Percentiles rank a stretch among this genome's conserved stretches.
Conservation (phyloP, 73 alveolate species). For the Tetrahymena thermophila region DNA sequence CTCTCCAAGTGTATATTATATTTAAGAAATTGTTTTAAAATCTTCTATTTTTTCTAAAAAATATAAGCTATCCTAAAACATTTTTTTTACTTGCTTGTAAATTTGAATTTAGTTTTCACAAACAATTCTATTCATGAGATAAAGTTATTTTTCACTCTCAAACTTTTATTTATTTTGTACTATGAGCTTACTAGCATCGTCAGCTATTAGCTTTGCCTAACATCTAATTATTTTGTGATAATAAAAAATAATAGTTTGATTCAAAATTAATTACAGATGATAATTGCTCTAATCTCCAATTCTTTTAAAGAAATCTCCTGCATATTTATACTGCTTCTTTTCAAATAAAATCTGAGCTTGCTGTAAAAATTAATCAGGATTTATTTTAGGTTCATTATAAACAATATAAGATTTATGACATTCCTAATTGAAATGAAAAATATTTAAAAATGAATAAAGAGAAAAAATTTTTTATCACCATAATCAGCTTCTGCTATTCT, state of each 20-base stretch:
- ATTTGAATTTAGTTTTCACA: neutral
- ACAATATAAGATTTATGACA: neutral
- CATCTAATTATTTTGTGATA: neutral
- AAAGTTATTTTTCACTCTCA: neutral
- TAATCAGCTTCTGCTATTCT: neutral
- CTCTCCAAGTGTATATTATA: neutral
- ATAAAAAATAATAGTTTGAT: neutral
- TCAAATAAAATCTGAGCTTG: neutral
- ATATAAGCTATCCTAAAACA: neutral
- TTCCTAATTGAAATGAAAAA: neutral
- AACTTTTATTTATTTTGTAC: neutral
- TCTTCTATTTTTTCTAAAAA: neutral
- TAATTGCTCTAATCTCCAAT: neutral
- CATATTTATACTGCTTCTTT: neutral
- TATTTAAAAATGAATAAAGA: neutral
- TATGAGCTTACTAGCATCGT: neutral
- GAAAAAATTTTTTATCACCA: neutral
- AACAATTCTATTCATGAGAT: neutral
- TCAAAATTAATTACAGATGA: neutral
- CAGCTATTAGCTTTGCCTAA: neutral
- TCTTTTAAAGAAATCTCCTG: neutral
- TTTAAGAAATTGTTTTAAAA: neutral
- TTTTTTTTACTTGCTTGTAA: neutral
- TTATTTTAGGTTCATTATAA: neutral
- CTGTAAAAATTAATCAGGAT: neutral